Conservation (phyloP, 2,329 filamentous ascomycete species). For the Ascochyta clinopodiicola region DNA sequence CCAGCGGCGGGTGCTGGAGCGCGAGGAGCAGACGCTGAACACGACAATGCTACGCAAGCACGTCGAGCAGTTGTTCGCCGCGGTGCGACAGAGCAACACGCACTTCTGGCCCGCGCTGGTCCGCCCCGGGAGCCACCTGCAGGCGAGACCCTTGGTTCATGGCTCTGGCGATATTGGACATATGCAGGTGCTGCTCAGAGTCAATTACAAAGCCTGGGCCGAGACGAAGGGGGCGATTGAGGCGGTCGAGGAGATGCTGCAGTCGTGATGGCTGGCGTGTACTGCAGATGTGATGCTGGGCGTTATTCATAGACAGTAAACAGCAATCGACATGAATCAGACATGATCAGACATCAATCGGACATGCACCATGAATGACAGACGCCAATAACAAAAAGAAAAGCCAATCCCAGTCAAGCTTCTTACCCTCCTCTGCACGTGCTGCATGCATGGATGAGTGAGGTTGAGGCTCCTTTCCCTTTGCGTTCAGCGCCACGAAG, state of each 20-base stretch:
- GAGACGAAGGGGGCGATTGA: neutral
- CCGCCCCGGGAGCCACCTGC: neutral
- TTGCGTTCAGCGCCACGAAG: conserved; percentile 31
- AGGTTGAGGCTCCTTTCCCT: too few species aligned
- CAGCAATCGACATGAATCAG: too few species aligned
- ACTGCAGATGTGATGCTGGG: neutral
- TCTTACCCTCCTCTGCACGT: neutral
- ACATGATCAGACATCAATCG: too few species aligned
- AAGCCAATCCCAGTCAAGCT: conserved; percentile 6
- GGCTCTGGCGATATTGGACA: conserved; percentile 27
- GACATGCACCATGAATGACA: too few species aligned
- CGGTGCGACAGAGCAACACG: conserved; percentile 5
- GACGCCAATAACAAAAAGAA: neutral
- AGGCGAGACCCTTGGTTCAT: neutral
- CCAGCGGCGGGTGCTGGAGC: conserved; percentile 17
- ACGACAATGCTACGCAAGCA: conserved; percentile 33
- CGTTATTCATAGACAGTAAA: neutral
- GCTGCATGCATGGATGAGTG: too few species aligned
- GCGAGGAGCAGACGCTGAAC: conserved; percentile 9
- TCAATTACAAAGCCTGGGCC: neutral
- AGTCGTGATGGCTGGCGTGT: neutral
- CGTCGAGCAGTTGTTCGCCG: conserved; percentile 18
- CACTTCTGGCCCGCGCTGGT: conserved; percentile 21
- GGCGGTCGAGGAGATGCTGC: neutral
- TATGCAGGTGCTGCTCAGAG: conserved; percentile 24